These are phyloP conservation scores for Gregarina niphandrodes DNA, from an alignment of 169 alveolate species.

Conservation along the genomic window DNA sequence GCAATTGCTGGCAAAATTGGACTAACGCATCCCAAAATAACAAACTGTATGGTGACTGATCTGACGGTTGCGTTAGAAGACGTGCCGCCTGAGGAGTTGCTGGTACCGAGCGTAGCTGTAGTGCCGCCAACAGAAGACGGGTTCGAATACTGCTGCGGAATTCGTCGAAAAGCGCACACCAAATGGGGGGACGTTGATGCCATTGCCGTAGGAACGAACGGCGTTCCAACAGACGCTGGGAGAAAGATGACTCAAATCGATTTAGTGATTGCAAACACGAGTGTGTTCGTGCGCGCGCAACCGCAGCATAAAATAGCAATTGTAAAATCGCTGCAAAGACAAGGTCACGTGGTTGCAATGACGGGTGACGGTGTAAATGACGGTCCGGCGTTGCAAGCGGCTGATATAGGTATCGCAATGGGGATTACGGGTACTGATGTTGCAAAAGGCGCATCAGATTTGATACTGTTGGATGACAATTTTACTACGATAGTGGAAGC, in stretches of 20 bases:
- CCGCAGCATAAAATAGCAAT: conserved; percentile 68
- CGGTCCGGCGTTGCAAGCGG: conserved; percentile 20
- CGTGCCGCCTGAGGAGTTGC: too few species aligned
- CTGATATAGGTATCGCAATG: conserved; percentile 20
- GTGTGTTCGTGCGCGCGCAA: conserved; percentile 59
- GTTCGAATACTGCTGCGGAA: too few species aligned
- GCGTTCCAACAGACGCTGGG: too few species aligned
- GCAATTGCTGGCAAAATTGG: conserved; percentile 75
- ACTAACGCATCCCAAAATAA: conserved; percentile 26
- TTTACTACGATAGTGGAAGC: conserved; percentile 55
- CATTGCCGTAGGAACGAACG: too few species aligned
- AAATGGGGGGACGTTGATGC: too few species aligned
- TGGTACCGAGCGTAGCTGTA: too few species aligned
- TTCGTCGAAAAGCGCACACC: too few species aligned
- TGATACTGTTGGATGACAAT: conserved; percentile 2
- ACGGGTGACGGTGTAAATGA: conserved; percentile 25
- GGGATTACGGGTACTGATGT: conserved; percentile 27
- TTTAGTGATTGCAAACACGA: too few species aligned
- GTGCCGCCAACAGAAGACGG: too few species aligned
- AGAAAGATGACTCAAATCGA: too few species aligned
- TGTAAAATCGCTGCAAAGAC: conserved; percentile 54
- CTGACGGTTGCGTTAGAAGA: conserved; percentile 1
- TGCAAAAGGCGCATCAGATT: conserved; percentile 13
- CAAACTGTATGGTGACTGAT: conserved; percentile 2
- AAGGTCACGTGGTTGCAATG: conserved; percentile 26